phyloP scores from a whole-genome alignment of 345 rosid genomes.

The Sisymbrium irio region DNA sequence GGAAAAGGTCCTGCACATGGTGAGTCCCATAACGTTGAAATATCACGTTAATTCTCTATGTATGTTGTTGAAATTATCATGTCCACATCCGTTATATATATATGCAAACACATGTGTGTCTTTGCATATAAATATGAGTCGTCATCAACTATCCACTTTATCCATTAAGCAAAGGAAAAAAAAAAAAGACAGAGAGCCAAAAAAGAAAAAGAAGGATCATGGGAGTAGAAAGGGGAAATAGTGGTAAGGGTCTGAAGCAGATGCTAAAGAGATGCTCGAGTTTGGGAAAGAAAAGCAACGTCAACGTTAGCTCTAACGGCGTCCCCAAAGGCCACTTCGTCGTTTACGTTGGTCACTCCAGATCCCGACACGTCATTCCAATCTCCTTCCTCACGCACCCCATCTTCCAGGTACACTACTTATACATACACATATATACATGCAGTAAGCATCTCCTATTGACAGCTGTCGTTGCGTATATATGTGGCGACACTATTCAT shows the following conservation, averaged over 20 bases:
- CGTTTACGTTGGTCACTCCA: slow-evolving; percentile 76
- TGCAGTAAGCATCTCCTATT: not conserved
- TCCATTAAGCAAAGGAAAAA: not conserved
- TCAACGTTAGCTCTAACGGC: slow-evolving; percentile 42
- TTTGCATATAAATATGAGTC: slow-evolving; percentile 29
- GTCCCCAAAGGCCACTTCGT: slow-evolving; percentile 91
- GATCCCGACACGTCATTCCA: slow-evolving; percentile 71
- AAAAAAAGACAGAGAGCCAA: not conserved
- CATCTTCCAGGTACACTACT: slow-evolving; percentile 43
- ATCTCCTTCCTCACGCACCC: slow-evolving; percentile 72
- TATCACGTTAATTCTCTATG: slow-evolving; percentile 15
- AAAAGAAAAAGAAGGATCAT: not conserved
- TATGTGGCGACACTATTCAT: not conserved
- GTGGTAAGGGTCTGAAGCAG: slow-evolving; percentile 37
- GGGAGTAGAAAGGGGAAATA: slow-evolving; percentile 26
- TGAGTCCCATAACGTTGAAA: slow-evolving; percentile 31
- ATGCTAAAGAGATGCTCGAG: slow-evolving; percentile 61
- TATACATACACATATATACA: not conserved
- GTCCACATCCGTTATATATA: not conserved
- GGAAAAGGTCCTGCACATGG: slow-evolving; percentile 26
- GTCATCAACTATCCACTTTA: slow-evolving; percentile 9
- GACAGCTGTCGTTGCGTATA: not conserved
- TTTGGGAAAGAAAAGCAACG: slow-evolving; percentile 50
- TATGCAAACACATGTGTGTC: not conserved
- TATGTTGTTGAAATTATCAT: slow-evolving; percentile 7